Conservation (phyloP, 2,329 filamentous ascomycete genomes). For the Botrytis byssoidea region DNA sequence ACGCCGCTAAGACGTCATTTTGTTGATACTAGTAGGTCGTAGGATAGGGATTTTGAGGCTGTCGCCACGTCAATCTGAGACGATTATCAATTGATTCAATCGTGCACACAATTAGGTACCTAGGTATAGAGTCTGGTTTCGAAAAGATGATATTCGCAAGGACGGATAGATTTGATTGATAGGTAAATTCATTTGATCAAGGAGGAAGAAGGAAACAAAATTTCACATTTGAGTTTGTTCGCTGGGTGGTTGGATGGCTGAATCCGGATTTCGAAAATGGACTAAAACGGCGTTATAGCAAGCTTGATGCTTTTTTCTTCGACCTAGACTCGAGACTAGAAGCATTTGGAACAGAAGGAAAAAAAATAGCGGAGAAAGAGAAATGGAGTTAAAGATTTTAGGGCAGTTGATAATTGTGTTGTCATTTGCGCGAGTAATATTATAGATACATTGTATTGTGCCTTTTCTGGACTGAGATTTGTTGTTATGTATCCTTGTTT, state of each 20-base stretch:
- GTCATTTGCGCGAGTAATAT: not conserved
- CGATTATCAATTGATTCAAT: not conserved
- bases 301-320: slow-evolving; percentile 5
- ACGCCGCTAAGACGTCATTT: slow-evolving; percentile 1
- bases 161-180: not conserved
- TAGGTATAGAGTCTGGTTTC: not conserved
- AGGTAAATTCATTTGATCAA: not conserved
- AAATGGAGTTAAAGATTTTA: not conserved
- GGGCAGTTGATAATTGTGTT: too few species aligned
- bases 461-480: not conserved
- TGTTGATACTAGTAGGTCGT: not conserved
- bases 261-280: slow-evolving; percentile 1
- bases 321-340: slow-evolving; percentile 1
- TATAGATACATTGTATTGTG: not conserved
- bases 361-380: slow-evolving; percentile 3
- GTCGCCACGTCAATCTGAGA: slow-evolving; percentile 14
- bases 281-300: slow-evolving; percentile 9
- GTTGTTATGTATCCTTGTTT: not conserved
- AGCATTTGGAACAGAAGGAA: not conserved
- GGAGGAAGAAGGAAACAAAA: not conserved
- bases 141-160: not conserved
- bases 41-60: not conserved
- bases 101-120: not conserved
- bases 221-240: not conserved
- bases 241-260: slow-evolving; percentile 7